These are phyloP conservation scores for Kodamaea leandrae DNA, from an alignment of 805 yeast species.

Conservation along the genomic window DNA sequence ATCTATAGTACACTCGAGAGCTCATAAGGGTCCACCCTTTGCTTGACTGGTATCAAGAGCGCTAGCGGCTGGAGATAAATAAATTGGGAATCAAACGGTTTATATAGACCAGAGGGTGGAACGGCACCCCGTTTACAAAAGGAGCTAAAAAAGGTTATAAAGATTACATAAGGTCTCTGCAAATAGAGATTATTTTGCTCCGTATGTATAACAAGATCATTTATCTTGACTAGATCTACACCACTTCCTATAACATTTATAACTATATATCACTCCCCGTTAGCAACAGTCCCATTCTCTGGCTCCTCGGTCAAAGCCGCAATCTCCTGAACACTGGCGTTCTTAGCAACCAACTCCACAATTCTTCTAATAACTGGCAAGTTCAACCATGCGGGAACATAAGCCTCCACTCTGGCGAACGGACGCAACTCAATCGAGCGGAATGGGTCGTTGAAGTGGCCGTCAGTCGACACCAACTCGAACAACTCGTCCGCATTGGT, in stretches of 20 bases:
- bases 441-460: slow-evolving; percentile 81
- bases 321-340: slow-evolving; percentile 66
- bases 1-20: too few species aligned
- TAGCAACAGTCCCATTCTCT: slow-evolving; percentile 6
- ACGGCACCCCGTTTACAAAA: too few species aligned
- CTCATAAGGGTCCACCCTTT: too few species aligned
- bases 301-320: slow-evolving; percentile 5
- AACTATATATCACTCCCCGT: neutral
- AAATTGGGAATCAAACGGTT: too few species aligned
- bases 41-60: too few species aligned
- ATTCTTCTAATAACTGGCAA: slow-evolving; percentile 86
- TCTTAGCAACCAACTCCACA: slow-evolving; percentile 82
- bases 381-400: slow-evolving; percentile 91
- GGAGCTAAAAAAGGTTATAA: too few species aligned
- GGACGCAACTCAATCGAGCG: slow-evolving; percentile 72
- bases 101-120: too few species aligned
- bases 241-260: slow-evolving; percentile 2
- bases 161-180: too few species aligned
- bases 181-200: too few species aligned
- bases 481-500: slow-evolving; percentile 59
- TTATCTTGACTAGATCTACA: too few species aligned
- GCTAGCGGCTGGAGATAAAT: too few species aligned
- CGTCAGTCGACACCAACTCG: slow-evolving; percentile 65
- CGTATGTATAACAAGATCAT: too few species aligned
- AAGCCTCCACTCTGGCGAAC: slow-evolving; percentile 79